Evolutionary conservation across 352 stramenopile species (phyloP), one percentile per base, ranked within the genome.

Genomic region (Pythium sukuiense): DNA sequence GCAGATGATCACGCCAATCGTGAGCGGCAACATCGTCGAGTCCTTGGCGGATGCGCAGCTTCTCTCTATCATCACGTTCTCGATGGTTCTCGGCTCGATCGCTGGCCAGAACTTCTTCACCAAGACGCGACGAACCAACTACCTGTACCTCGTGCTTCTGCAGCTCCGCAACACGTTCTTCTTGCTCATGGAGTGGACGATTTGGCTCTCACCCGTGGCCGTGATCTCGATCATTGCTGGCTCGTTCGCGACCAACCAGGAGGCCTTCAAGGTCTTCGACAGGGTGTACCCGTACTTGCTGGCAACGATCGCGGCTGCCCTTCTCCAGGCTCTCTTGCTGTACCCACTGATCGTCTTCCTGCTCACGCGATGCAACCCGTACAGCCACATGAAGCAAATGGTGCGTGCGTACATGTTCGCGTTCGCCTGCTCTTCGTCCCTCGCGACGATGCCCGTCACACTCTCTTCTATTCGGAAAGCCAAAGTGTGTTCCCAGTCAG

Each of bases 131-230:
- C 67, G 61, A 4, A 71, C 89, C 13, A 89, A 90, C 48, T 92
- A 89, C 61, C 32, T 89, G 14, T 92, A 92, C 67, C 63, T 89
- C 35, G 63, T 79, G 43, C 58, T 90, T 24, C 57, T 92, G 18
- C 85, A 93, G 70, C 59, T 88, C 2, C 81, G 85, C 59, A 90
- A 91, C 72, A 84, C 81, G 3, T 87, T 92, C 67, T 90, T 92
- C 55, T 53, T 90, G 26, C 70, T 76, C 11, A 79, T 92, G 62
- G 73, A 90, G 63, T 90, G 80, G 74, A 71, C 89, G 56, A 89
- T 92, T n/a, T 85, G 67, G 71, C 63, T 85, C 54, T 90, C 86
- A n/a, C 83, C 83, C 4, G 63, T 85, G 0, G 86, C 83, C 24
- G 82, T 92, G 43, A 58, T 90, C 2, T 94, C 80, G 2, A 85